phyloP scores from a whole-genome alignment of 768 basidiomycete species.

The Suillus subaureus region DNA sequence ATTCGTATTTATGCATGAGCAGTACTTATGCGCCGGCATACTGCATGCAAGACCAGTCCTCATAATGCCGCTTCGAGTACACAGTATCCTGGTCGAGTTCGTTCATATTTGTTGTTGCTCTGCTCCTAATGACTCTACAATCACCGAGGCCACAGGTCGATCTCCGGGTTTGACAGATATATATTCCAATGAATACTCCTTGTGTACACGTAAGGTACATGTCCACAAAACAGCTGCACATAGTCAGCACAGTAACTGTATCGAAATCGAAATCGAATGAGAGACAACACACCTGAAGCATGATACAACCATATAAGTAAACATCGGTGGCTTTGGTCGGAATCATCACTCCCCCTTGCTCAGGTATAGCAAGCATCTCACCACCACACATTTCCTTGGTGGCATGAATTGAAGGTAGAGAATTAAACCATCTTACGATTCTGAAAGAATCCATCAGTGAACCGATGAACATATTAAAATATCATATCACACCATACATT shows the following conservation, averaged over 20 bases:
- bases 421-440: conserved; percentile 37
- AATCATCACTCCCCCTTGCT: conserved; percentile 11
- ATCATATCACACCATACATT: neutral
- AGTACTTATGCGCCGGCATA: neutral
- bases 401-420: conserved; percentile 32
- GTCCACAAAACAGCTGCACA: conserved; percentile 24
- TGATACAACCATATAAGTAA: conserved; percentile 44
- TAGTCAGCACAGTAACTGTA: neutral
- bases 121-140: neutral
- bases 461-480: neutral
- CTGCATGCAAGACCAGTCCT: neutral
- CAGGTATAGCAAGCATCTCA: conserved; percentile 30
- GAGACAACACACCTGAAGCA: conserved; percentile 28
- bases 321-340: conserved; percentile 32
- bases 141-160: neutral
- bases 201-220: conserved; percentile 17
- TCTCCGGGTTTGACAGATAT: neutral
- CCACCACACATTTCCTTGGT: conserved; percentile 26
- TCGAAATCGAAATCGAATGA: conserved; percentile 17
- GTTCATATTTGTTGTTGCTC: neutral
- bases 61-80: neutral
- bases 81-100: neutral
- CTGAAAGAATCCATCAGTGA: conserved; percentile 29
- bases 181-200: neutral
- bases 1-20: neutral